phyloP scores from a whole-genome alignment of 1,284 basidiomycete species.

The Tranzscheliella williamsii region DNA sequence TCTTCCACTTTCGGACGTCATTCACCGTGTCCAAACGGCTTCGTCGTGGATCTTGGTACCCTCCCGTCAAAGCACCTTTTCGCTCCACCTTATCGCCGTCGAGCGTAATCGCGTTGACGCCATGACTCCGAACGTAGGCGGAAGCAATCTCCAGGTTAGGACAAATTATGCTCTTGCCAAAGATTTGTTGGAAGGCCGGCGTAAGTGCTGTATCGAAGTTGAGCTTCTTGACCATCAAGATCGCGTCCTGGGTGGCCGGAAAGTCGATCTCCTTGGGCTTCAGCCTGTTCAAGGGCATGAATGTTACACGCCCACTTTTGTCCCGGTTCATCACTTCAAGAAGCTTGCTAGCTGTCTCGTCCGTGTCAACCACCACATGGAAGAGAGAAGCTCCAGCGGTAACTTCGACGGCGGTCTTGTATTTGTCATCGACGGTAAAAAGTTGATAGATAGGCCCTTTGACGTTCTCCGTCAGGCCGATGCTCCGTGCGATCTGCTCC shows the following conservation, averaged over 20 bases:
- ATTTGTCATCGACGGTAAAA: slow-evolving; percentile 88
- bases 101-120: slow-evolving; percentile 93
- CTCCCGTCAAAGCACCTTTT: slow-evolving; percentile 92
- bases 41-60: slow-evolving; percentile 87
- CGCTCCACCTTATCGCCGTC: slow-evolving; percentile 97
- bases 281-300: slow-evolving; percentile 97
- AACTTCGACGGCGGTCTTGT: slow-evolving; percentile 89
- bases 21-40: slow-evolving; percentile 88
- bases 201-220: slow-evolving; percentile 73
- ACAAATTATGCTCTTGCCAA: slow-evolving; percentile 95
- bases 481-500: slow-evolving; percentile 75
- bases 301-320: slow-evolving; percentile 90
- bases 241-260: slow-evolving; percentile 77
- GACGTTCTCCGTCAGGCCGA: slow-evolving; percentile 71
- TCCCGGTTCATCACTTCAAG: slow-evolving; percentile 91
- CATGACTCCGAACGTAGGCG: slow-evolving; percentile 90
- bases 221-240: slow-evolving; percentile 77
- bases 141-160: slow-evolving; percentile 87
- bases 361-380: slow-evolving; percentile 95
- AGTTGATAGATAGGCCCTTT: slow-evolving; percentile 92
- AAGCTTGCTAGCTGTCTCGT: slow-evolving; percentile 83
- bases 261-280: slow-evolving; percentile 70
- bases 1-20: slow-evolving; percentile 75
- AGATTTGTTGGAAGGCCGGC: slow-evolving; percentile 95
- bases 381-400: slow-evolving; percentile 95